Evolutionary conservation across 257 asterid species (phyloP), one percentile per base, ranked within the genome.

Genomic region (Thymus quinquecostatus): DNA sequence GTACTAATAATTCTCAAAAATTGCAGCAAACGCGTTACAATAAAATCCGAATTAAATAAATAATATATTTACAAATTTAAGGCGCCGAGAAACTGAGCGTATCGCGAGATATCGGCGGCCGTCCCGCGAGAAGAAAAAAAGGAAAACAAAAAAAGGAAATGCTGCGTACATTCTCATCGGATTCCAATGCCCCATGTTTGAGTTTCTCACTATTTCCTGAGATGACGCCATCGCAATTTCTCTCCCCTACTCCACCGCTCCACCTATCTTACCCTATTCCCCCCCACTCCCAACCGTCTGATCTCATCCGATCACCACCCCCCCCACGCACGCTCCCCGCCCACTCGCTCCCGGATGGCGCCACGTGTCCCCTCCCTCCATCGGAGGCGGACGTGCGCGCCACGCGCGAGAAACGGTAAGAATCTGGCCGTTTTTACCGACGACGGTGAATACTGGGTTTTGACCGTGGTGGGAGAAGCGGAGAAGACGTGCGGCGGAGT

Each of bases 401-500:
- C 50, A 54, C 47, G 13, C 33, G 49, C 72, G 71, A 54, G 41
- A 33, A 38, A 0, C 10, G 1, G n/a, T 8, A 10, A 10, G 9
- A 8, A 29, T 9, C 29, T 59, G n/a, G 4, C 12, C 3, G 2
- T 51, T 38, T 75, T 73, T 50, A 75, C 70, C 66, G 70, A 3
- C 55, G 44, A 8, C 66, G 69, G 64, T 47, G 64, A 38, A 78
- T 57, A 6, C 2, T 13, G 28, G 10, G 69, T n/a, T 66, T 61
- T 75, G 79, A 72, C 84, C 70, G 43, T 9, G 69, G 79, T 66
- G 62, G 65, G 64, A 58, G 44, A 30, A 68, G 30, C 60, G 53
- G 72, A 67, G 81, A 69, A 80, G 81, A 80, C 84, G 84, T 80
- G 84, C 79, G 78, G 79, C 72, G 79, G 76, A 66, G 76, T 80